Base-by-base conservation (phyloP, 306 rosid species). In the Medicago lupulina region DNA sequence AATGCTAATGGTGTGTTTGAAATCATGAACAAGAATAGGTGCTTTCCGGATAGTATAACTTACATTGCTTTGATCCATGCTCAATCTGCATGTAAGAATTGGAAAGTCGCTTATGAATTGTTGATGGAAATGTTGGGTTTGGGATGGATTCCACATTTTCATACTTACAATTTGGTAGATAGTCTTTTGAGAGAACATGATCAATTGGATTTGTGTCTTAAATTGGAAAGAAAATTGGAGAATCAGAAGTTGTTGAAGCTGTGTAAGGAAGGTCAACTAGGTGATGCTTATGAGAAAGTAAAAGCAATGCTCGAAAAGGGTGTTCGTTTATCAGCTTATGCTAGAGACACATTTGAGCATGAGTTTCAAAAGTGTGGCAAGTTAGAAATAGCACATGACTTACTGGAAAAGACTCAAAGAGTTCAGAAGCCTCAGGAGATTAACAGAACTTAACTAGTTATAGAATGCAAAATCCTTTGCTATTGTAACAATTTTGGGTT, bases 11-110 rank as follows among this genome's bases (percentile, higher is more conserved):
- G 75, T 76, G 90, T 90, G 15, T 88, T 82, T 54, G 85, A 85
- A 75, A 80, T 83, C 31, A 90, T 90, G 96, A 86, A 84, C 77
- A 88, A 72, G 83, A 85, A 88, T 16, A 74, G 93, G 65, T 87
- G 96, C 36, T 50, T 82, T 61, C 90, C 96, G 3, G 90, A 90
- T 80, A 78, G 76, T 80, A 65, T 81, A 28, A 90, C 93, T 4
- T 90, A 86, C 79, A 82, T 81, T 31, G 80, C 87, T n/a, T 63
- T 90, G 80, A 77, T 90, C 81, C 90, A 86, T 58, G 96, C 86
- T 67, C 80, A 88, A 21, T 76, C 84, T 25, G 86, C 82, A 68
- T 83, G 62, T 67, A 73, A 73, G 83, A 84, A 88, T 68, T 88
- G 91, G 91, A 83, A 86, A 54, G 71, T 64, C 71, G 78, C 89